Conservation (phyloP, 768 basidiomycete species). For the Calvatia gigantea region DNA sequence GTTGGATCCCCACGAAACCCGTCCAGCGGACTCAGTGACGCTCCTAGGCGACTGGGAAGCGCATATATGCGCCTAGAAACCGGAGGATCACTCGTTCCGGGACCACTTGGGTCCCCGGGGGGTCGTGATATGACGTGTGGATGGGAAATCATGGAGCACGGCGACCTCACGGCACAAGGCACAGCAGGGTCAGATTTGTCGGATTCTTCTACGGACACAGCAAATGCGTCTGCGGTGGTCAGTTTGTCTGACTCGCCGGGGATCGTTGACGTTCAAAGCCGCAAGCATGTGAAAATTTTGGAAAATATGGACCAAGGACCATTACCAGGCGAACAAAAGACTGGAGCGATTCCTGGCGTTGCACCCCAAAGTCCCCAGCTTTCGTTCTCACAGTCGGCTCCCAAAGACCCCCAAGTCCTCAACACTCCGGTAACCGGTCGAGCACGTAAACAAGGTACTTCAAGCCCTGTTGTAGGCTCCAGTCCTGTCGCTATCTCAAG, state of each 20-base stretch:
- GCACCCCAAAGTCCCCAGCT: background rate
- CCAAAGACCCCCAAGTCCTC: background rate
- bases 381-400: background rate
- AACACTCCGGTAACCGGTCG: no score
- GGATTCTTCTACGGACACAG: background rate
- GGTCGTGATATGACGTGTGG: background rate
- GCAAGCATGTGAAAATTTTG: background rate
- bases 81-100: background rate
- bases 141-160: background rate
- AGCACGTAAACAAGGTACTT: no score
- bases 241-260: background rate
- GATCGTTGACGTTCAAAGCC: background rate
- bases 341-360: background rate
- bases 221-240: background rate
- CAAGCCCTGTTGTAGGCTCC: no score
- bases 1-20: background rate
- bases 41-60: background rate
- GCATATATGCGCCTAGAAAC: conserved; percentile 4
- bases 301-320: background rate
- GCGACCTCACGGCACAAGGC: background rate
- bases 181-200: background rate
- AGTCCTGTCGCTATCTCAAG: background rate
- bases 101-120: background rate
- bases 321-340: background rate
- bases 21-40: background rate